A percentile compares a stretch with the other conserved stretches of the same genome.
Conservation (phyloP, 1,284 basidiomycete species). For the Fistulina hepatica region DNA sequence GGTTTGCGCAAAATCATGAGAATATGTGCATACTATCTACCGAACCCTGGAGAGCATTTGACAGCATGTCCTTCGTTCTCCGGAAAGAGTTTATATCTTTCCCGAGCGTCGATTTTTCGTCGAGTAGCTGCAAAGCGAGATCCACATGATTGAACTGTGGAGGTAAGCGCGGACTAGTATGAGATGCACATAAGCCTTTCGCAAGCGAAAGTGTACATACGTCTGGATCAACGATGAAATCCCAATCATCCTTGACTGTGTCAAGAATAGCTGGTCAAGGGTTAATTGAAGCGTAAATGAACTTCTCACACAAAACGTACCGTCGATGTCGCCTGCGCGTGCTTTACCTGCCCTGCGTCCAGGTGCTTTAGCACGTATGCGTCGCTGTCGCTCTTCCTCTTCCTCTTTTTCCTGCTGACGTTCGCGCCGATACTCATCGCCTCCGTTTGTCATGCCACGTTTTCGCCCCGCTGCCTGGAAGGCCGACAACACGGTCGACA, state of each 20-base stretch:
- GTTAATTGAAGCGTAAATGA: slow-evolving; percentile 5
- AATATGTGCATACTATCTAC: slow-evolving; percentile 58
- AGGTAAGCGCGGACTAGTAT: slow-evolving; percentile 6
- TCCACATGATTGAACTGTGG: slow-evolving; percentile 84
- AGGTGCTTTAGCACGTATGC: slow-evolving; percentile 55
- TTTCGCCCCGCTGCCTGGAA: slow-evolving; percentile 56
- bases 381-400: slow-evolving; percentile 52
- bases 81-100: slow-evolving; percentile 70
- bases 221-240: slow-evolving; percentile 76
- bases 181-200: not conserved
- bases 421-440: slow-evolving; percentile 37
- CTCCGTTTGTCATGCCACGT: slow-evolving; percentile 43
- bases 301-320: slow-evolving; percentile 36
- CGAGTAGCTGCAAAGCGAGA: slow-evolving; percentile 77
- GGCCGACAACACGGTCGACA: slow-evolving; percentile 49
- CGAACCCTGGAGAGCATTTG: slow-evolving; percentile 70
- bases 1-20: slow-evolving; percentile 6
- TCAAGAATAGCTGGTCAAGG: slow-evolving; percentile 59
- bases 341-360: slow-evolving; percentile 42
- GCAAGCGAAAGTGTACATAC: slow-evolving; percentile 33
- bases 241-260: slow-evolving; percentile 84
- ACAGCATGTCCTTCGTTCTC: slow-evolving; percentile 63
- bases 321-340: slow-evolving; percentile 64
- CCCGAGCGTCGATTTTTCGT: slow-evolving; percentile 56
- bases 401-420: slow-evolving; percentile 45